Evolutionary conservation across 257 asterid species (phyloP).

Genomic region (Euphrasia confusa): DNA sequence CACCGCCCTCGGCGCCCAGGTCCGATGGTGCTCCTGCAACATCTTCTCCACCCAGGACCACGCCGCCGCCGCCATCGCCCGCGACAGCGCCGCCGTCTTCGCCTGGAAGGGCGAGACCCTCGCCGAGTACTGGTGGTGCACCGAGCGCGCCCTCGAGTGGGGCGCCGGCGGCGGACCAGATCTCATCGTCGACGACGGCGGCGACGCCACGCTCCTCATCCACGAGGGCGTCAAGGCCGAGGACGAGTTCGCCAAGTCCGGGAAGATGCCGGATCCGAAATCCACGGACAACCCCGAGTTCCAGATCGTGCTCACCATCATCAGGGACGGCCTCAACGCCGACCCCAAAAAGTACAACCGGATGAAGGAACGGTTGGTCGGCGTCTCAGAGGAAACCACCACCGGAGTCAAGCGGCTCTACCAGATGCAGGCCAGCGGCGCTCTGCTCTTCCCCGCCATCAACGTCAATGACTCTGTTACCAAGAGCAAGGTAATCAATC

Average conservation of each 20-base stretch:
- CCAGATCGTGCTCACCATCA: conserved; percentile 64
- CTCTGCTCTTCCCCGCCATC: conserved; percentile 76
- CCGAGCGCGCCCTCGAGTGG: conserved; percentile 87
- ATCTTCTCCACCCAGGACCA: conserved; percentile 88
- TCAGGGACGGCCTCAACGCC: conserved; percentile 57
- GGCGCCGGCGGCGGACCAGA: conserved; percentile 86
- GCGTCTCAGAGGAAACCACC: conserved; percentile 92
- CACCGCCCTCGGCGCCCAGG: conserved; percentile 81
- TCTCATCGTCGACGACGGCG: conserved; percentile 84
- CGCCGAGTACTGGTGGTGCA: conserved; percentile 98
- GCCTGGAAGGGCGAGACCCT: conserved; percentile 91
- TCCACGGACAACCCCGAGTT: conserved; percentile 81
- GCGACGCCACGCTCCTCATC: conserved; percentile 72
- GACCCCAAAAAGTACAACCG: conserved; percentile 59
- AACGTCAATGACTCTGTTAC: conserved; percentile 84
- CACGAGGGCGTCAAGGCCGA: conserved; percentile 93
- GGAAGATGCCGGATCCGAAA: conserved; percentile 60
- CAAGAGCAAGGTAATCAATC: conserved; percentile 75
- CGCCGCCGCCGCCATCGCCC: conserved; percentile 83
- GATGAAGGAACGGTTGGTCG: conserved; percentile 85
- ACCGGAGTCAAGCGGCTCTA: conserved; percentile 91
- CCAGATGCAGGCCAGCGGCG: conserved; percentile 79
- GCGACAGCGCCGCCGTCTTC: conserved; percentile 85
- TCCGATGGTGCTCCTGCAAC: conserved; percentile 92
- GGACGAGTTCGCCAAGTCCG: conserved; percentile 56